Evolutionary conservation across 805 yeast species (phyloP).

Genomic region (Kuraishia hungarica): DNA sequence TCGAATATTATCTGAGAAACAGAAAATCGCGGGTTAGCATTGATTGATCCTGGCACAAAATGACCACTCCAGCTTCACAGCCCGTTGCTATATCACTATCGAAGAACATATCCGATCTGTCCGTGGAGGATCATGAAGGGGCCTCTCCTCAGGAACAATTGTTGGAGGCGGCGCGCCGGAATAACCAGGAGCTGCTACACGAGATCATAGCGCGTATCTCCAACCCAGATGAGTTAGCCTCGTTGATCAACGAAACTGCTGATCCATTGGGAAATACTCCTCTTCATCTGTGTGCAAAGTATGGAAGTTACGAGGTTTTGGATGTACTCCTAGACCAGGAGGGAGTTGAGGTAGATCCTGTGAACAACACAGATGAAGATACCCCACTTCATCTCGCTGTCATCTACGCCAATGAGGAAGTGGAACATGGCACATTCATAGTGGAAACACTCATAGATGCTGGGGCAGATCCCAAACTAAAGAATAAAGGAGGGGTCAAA

Average conservation of each 20-base stretch:
- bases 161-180: slow-evolving; percentile 80
- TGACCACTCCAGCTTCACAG: background rate
- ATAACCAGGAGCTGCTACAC: slow-evolving; percentile 69
- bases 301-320: slow-evolving; percentile 81
- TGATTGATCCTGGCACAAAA: background rate
- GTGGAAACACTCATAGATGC: slow-evolving; percentile 82
- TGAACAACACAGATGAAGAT: slow-evolving; percentile 61
- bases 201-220: slow-evolving; percentile 33
- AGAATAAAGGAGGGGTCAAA: slow-evolving; percentile 55
- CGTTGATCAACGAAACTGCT: slow-evolving; percentile 57
- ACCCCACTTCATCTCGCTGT: slow-evolving; percentile 90
- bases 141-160: slow-evolving; percentile 75
- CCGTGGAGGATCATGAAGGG: slow-evolving; percentile 34
- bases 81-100: background rate
- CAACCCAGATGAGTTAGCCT: slow-evolving; percentile 27
- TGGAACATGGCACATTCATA: slow-evolving; percentile 75
- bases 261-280: slow-evolving; percentile 78
- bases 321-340: slow-evolving; percentile 78
- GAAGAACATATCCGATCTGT: background rate
- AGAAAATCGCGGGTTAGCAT: background rate
- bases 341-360: slow-evolving; percentile 85
- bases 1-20: background rate
- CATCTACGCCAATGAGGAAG: slow-evolving; percentile 65
- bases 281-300: slow-evolving; percentile 70
- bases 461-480: slow-evolving; percentile 72